Conservation (phyloP, 208 protist genomes). For the Trypanosomatidae sp. region DNA sequence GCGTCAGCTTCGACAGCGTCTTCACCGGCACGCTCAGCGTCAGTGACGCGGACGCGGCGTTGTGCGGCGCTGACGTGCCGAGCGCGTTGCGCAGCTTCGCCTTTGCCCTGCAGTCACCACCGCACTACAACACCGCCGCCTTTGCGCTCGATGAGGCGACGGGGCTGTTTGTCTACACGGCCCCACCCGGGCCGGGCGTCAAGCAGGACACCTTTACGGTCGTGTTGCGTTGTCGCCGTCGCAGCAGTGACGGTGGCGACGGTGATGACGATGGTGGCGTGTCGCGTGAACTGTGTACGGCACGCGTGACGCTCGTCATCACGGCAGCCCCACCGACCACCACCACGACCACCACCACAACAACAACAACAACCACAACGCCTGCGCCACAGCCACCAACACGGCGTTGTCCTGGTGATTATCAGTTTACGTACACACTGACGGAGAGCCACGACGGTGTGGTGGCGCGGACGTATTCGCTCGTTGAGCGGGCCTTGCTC, state of each 20-base stretch:
- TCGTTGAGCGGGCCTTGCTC: too few relatives aligned
- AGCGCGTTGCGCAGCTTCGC: too few relatives aligned
- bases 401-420: not conserved
- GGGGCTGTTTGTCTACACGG: conserved; percentile 6
- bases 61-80: too few relatives aligned
- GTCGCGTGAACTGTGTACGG: not conserved
- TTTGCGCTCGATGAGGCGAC: conserved; percentile 4
- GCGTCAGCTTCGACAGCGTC: too few relatives aligned
- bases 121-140: conserved; percentile 5
- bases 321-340: not conserved
- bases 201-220: conserved; percentile 9
- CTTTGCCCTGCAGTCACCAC: not conserved
- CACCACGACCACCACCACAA: too few relatives aligned
- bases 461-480: too few relatives aligned
- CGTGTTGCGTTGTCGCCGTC: conserved; percentile 2
- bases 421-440: not conserved
- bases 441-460: too few relatives aligned
- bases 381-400: too few relatives aligned
- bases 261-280: not conserved
- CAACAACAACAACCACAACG: too few relatives aligned
- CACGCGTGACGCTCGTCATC: not conserved
- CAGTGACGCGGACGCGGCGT: too few relatives aligned
- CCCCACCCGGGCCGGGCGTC: conserved; percentile 1
- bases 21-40: too few relatives aligned
- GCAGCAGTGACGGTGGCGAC: too few relatives aligned